Evolutionary conservation across 208 protist genomes (phyloP), one percentile per base, ranked within the genome.

Genomic region (Trypanosoma grayi): DNA sequence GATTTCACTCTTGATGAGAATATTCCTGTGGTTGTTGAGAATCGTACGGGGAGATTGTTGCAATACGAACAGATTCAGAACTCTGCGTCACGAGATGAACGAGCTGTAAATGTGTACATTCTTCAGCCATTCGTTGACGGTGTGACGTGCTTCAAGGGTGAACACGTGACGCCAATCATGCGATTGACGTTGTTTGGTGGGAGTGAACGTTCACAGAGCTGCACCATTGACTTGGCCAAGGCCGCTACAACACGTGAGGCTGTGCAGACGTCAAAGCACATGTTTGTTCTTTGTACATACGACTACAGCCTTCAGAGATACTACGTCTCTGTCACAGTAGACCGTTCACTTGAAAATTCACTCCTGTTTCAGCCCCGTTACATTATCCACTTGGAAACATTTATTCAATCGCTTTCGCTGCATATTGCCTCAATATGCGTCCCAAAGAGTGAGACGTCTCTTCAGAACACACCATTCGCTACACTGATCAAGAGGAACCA

Each of bases 1-100:
- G 34, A 61, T 22, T 56, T 77, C 39, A 18, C 33, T 36, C 48
- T 77, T 14, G 47, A 47, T 41, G 27, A 30, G 3, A 37, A 36
- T 14, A 57, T 69, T 6, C 73, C 78, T 2, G 34, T 85, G 8
- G 55, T 78, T 45, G 47, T 85, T 6, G 78, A 85, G 55, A 85
- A 85, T 60, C 68, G 78, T 33, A 85, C 78, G n/a, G 20, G 40
- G 11, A 55, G 68, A 18, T 51, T 33, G 0, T 36, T 79, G 24
- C 73, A 79, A 66, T 76, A 62, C 57, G 59, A 60, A 44, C 61
- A 73, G 13, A 28, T 57, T n/a, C 34, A 70, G 37, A 62, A 66
- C 9, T 25, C 57, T 25, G 6, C 27, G 4, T 56, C 33, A 18
- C 22, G 16, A 18, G 40, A 13, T 34, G 6, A 30, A 14, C 2